These are phyloP conservation scores for Ceriops tagal DNA, from an alignment of 345 rosid genomes.

Conservation along the genomic window DNA sequence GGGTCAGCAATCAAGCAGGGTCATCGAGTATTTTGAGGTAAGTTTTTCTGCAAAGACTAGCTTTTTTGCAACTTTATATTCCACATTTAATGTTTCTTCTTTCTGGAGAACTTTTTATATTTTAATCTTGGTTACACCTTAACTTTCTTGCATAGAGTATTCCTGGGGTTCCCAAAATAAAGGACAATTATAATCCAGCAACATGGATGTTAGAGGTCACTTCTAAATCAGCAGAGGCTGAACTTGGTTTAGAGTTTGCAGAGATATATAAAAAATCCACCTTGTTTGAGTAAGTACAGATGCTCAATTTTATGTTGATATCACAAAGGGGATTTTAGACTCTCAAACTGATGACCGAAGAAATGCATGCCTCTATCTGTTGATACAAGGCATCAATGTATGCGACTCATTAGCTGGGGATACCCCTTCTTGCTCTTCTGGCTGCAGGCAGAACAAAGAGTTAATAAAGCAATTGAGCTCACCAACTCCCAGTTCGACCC, in stretches of 20 bases:
- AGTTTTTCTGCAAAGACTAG: not conserved
- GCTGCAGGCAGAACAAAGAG: constrained; percentile 44
- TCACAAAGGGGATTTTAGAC: no score
- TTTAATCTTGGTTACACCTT: not conserved
- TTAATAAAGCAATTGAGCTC: constrained; percentile 43
- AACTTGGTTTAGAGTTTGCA: constrained; percentile 60
- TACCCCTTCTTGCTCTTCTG: not conserved
- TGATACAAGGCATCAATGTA: no score
- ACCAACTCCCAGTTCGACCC: constrained; percentile 46
- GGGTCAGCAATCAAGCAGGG: constrained; percentile 52
- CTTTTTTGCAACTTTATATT: not conserved
- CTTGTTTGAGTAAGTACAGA: constrained; percentile 45
- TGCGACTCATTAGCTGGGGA: no score
- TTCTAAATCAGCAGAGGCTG: constrained; percentile 52
- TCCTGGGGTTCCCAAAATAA: constrained; percentile 54
- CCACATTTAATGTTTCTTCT: not conserved
- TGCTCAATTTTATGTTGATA: not conserved
- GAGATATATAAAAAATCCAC: constrained; percentile 44
- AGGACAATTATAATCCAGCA: constrained; percentile 67
- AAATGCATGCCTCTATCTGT: no score
- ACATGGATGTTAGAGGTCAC: constrained; percentile 82
- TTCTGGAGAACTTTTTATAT: not conserved
- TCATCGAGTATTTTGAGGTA: constrained; percentile 74
- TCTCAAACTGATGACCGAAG: no score
- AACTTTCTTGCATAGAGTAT: constrained; percentile 37